Evolutionary conservation across 2,329 filamentous ascomycete species (phyloP), one percentile per base, ranked within the genome.

Genomic region (Ascochyta clinopodiicola): DNA sequence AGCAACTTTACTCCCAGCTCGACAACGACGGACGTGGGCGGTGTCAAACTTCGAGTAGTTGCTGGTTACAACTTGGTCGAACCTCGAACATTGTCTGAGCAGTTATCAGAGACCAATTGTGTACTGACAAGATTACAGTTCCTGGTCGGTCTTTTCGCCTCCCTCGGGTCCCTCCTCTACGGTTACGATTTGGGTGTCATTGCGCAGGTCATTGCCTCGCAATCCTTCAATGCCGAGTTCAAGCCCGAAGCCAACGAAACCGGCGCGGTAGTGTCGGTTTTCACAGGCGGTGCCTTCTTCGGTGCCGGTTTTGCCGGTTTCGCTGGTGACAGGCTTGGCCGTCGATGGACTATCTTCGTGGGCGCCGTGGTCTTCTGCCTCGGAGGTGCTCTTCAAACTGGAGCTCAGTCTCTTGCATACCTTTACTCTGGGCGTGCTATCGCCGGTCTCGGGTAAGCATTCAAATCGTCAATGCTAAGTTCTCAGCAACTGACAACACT

Each of bases 221-320:
- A 72, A n/a, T 75, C 78, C 24, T 81, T 82, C 68, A 68, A 62
- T 2, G 40, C 56, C 44, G 68, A 71, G 13, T 81, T 81, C 70
- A 67, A 75, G 0, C 76, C 79, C 0, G 71, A 58, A 27, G 56
- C 68, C 8, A 69, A 76, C 59, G 75, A 81, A 49, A 87, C 82
- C 34, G 89, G 88, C 48, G 84, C 88, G 3, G 88, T 92, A 0
- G 90, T 93, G 1, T 90, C 88, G 1, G 82, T 92, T 56, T 93
- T 94, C 73, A 94, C 90, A 0, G 88, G 83, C 2, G 86, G 90
- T 39, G 89, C 89, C 21, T 91, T 91, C 76, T 83, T 89, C 60
- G 89, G 89, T 8, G 86, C 89, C 24, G 78, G 79, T 29, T 76
- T 85, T 32, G 89, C 86, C 35, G 90, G 90, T 56, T 81, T 84